Base-by-base conservation (phyloP, 345 rosid species). In the Brassica nigra region DNA sequence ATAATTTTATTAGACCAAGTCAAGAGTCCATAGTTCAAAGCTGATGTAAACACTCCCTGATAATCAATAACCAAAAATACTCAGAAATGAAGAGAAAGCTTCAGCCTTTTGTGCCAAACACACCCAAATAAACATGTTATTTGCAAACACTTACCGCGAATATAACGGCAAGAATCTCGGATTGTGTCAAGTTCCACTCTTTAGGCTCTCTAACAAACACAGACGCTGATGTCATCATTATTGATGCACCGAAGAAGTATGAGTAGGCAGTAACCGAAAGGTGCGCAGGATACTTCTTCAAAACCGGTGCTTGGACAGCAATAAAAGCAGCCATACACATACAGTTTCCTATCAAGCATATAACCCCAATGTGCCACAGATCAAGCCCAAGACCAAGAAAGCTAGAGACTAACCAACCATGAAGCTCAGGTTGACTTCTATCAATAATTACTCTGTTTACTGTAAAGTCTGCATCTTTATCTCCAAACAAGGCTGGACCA, bases 1-100 rank as follows among this genome's bases (percentile, higher is more conserved):
- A 95, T 62, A 77, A 91, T 93, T 87, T 95, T 95, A 83, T 92
- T 95, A 8, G 93, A 95, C 99, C 99, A 95, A 14, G 99, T 93
- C 79, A 95, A 55, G 10, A 95, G 87, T 82, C 97, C 99, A 82
- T 91, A 95, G 83, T 89, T 92, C 57, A 95, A 66, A 33, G 99
- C 98, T 81, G 99, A 92, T 55, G 98, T 93, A 87, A 91, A 79
- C 76, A 85, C 76, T 70, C 99, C 97, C 98, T 92, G 80, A 68
- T 23, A 78, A 65, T 47, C 79, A 71, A 31, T 66, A 57, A 11
- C 6, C 0, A 42, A 33, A 6, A n/a, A 4, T 1, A 37, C 58
- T 33, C 31, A 20, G 34, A 42, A 39, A 58, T 42, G 16, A 42
- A 76, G 14, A 42, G 14, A 42, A 42, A 10, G 14, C 49, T 42